Conservation (phyloP, 257 asterid species). For the Salvia rosmarinus region DNA sequence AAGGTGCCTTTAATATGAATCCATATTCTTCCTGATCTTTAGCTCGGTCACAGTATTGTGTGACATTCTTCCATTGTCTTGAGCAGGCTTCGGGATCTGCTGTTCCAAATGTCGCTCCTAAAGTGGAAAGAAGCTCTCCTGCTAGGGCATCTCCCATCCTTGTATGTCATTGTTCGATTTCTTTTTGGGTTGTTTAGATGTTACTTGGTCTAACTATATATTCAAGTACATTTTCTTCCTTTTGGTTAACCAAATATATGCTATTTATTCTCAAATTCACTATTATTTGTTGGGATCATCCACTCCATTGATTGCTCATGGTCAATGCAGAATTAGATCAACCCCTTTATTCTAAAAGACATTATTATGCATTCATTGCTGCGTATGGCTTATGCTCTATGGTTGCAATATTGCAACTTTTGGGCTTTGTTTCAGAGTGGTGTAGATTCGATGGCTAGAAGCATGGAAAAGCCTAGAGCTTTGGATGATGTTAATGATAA, state of each 20-base stretch:
- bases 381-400: conserved; percentile 23
- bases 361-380: not conserved
- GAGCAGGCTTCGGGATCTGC: conserved; percentile 83
- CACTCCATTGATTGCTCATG: conserved; percentile 12
- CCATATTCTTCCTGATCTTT: conserved; percentile 21
- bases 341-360: not conserved
- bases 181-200: conserved; percentile 20
- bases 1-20: conserved; percentile 57
- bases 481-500: conserved; percentile 76
- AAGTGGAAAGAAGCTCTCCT: conserved; percentile 98
- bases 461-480: conserved; percentile 81
- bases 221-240: conserved; percentile 18
- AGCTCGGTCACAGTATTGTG: conserved; percentile 16
- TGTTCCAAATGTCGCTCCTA: conserved; percentile 75
- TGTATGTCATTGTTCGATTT: conserved; percentile 52
- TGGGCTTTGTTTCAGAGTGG: conserved; percentile 66
- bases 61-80: conserved; percentile 32
- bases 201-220: conserved; percentile 26
- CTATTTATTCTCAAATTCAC: not conserved
- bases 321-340: not conserved
- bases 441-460: conserved; percentile 73
- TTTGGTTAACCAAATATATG: not conserved
- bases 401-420: conserved; percentile 7
- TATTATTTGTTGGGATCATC: not conserved
- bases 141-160: conserved; percentile 82